Evolutionary conservation across 352 stramenopile species (phyloP), one percentile per base, ranked within the genome.

Genomic region (Phytophthora quininea): DNA sequence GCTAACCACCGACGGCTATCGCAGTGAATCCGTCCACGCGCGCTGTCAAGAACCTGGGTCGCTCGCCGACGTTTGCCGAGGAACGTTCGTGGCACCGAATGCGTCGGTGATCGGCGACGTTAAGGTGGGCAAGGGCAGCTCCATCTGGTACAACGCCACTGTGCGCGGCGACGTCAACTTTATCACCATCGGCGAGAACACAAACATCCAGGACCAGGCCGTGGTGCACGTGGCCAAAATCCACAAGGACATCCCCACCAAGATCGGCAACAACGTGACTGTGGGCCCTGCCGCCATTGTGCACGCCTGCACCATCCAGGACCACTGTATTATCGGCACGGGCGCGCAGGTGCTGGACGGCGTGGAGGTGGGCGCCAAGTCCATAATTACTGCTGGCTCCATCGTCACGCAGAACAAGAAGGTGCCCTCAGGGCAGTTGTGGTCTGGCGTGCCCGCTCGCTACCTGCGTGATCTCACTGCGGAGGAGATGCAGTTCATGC

Each of bases 221-320:
- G 87, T 98, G n/a, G 79, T 98, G 52, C 92, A 98, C 69, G 93
- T 97, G 69, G 88, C 95, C 63, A 98, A 98, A 77, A 96, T 98
- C 69, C 84, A 91, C 68, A 83, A 92, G 58, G 87, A 98, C 69
- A 89, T 96, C 59, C 90, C 91, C 38, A 97, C 91, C 38, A 89
- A 88, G 55, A 97, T 98, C 64, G 93, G 94, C 43, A 95, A 71
- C 81, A 90, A 97, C 73, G 93, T 98, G 60, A 96, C 85, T 19
- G 86, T 98, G 54, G 93, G 92, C 54, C 82, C 86, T 19, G 77
- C 74, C 19, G 89, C 93, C 32, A 96, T 96, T 59, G 81, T 98
- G 58, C 92, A 98, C 77, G 92, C 91, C 10, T 97, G 90, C 71
- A 97, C 88, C 53, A 95, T 98, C 59, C 76, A 97, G 69, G 89